Evolutionary conservation across 352 stramenopile species (phyloP), one percentile per base, ranked within the genome.

Genomic region (Phytophthora litchii): DNA sequence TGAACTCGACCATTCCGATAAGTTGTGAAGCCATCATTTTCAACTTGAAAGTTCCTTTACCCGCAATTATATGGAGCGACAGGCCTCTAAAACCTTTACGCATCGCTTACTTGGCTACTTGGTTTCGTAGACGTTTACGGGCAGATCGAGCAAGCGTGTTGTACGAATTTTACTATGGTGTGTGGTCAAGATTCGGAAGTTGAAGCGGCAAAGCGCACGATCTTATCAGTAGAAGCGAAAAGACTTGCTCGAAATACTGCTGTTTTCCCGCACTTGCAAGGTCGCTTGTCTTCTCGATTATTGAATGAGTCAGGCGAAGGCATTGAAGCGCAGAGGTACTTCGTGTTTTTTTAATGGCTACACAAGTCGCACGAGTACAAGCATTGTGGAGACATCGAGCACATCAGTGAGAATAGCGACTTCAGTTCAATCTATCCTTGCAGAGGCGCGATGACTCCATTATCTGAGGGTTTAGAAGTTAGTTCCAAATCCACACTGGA

Each of bases 221-320:
- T 23, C 29, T 49, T 49, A 49, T 48, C 42, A 49, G 42, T 49
- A 49, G 9, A 49, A 54, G 31, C 46, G 29, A 43, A 40, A 55
- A 21, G 17, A 31, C 17, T 38, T 43, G 53, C 42, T 25, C 23
- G 34, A 42, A 41, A 61, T 61, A 54, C 54, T 61, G 54, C 54
- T 54, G 54, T 45, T 61, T 61, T 46, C 42, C 48, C 16, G 48
- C 16, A 36, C 27, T 29, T 17, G 38, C 20, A 21, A 34, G 6
- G 3, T 34, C 29, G 10, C 13, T 45, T 29, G 35, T 25, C 34
- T 17, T 12, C 31, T 32, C 11, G 16, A 61, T 54, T 61, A 21
- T 54, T 54, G 43, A 61, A 41, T 54, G 54, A 61, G 54, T 48
- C 54, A 61, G 32, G 21, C 34, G 12, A 14, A 38, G 9, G 29